Evolutionary conservation across 371 early-diverging fungal species (phyloP).

Genomic region (Mucor saturninus): DNA sequence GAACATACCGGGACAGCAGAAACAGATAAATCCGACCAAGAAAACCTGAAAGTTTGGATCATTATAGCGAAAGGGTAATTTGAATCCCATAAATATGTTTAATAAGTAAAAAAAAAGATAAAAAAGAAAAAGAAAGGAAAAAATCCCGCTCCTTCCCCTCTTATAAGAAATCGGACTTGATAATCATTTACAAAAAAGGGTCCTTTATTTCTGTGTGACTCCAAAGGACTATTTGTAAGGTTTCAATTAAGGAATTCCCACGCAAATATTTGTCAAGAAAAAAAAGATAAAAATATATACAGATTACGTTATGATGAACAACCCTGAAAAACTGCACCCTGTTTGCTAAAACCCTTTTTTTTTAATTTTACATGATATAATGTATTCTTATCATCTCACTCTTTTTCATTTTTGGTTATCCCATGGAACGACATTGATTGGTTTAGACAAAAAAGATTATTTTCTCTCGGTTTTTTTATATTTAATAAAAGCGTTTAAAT

Average conservation of each 20-base stretch:
- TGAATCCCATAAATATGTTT: constrained; percentile 30
- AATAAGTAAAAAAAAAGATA: background rate
- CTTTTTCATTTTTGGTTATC: background rate
- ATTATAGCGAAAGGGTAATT: constrained; percentile 54
- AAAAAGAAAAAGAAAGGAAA: constrained; percentile 13
- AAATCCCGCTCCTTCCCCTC: constrained; percentile 6
- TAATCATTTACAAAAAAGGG: constrained; percentile 5
- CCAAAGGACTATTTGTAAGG: constrained; percentile 10
- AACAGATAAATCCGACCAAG: constrained; percentile 74
- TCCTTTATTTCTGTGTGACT: background rate
- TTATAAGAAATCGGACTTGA: background rate
- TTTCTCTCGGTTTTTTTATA: constrained; percentile 69
- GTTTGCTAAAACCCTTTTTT: background rate
- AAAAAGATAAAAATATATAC: background rate
- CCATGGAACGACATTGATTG: constrained; percentile 14
- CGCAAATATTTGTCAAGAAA: constrained; percentile 2
- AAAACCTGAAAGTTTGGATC: constrained; percentile 68
- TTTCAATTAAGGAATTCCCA: constrained; percentile 20
- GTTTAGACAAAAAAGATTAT: constrained; percentile 3
- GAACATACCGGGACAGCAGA: constrained; percentile 87
- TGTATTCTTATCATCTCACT: background rate
- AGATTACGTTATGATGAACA: background rate
- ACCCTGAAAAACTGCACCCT: background rate
- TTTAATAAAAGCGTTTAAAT: constrained; percentile 82
- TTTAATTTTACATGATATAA: background rate